Base-by-base conservation (phyloP, 306 rosid species). In the Calophaca sinica region DNA sequence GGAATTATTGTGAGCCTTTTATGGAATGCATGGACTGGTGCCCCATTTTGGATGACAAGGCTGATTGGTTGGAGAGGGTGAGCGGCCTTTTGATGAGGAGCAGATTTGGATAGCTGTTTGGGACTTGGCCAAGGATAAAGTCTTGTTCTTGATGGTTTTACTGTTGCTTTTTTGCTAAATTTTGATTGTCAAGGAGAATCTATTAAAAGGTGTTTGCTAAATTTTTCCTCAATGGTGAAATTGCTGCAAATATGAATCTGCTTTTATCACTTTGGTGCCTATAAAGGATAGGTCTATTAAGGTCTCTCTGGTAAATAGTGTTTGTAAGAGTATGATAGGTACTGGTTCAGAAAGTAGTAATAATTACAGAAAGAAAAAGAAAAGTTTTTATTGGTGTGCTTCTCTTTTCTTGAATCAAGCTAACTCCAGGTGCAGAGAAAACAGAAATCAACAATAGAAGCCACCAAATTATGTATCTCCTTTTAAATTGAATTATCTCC, bases 401-500 rank as follows among this genome's bases (percentile, higher is more conserved):
- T 28, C 35, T 26, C 35, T 54, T 54, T 54, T 28, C 61, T 26
- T 54, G 61, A 53, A 6, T 20, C 12, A 3, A 53, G 60, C 20
- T 20, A 26, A 20, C 60, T 53, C 60, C 3, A 53, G 60, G 60
- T 53, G 32, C 33, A 53, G 60, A 50, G 55, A 50, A 50, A 50
- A 8, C 33, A 20, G 2, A 8, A 53, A 53, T 20, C 5, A 7
- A 20, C 4, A 7, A 26, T 7, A 53, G 60, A 20, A 53, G 12
- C 33, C 72, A 7, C 14, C 3, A 33, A 33, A 26, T 15, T 53
- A 4, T 4, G 13, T 31, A 31, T 68, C 55, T 60, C 32, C 13
- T 33, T 35, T 62, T 53, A 44, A 72, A 10, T 49, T 35, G 46
- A 49, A 36, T 29, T 38, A n/a, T 50, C 36, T 49, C 26, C 15